Conservation (phyloP, 805 yeast genomes). For the Starmerella vaccinii region DNA sequence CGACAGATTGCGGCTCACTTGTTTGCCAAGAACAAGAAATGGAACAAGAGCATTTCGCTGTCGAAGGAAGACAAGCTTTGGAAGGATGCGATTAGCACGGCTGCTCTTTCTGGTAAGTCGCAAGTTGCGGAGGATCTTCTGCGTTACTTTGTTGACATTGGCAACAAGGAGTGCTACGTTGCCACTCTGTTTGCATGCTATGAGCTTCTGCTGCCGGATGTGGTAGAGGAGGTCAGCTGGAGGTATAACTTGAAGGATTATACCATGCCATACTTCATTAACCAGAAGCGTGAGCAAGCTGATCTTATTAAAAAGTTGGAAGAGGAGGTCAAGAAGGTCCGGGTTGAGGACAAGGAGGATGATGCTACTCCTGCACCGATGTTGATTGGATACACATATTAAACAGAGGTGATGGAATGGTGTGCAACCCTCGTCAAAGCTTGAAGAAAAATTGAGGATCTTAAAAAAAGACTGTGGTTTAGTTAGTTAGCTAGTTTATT, state of each 20-base stretch:
- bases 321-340: constrained; percentile 61
- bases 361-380: constrained; percentile 55
- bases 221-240: constrained; percentile 86
- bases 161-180: constrained; percentile 88
- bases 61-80: constrained; percentile 87
- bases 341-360: constrained; percentile 36
- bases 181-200: constrained; percentile 83
- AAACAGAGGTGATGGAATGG: neutral
- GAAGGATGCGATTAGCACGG: constrained; percentile 90
- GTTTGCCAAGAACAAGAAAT: constrained; percentile 89
- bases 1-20: constrained; percentile 92
- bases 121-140: constrained; percentile 83
- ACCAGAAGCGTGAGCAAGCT: constrained; percentile 70
- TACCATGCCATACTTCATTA: constrained; percentile 85
- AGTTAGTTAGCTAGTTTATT: neutral
- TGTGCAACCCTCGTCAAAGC: neutral
- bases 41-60: constrained; percentile 77
- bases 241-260: constrained; percentile 71
- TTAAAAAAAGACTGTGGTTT: neutral
- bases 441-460: neutral
- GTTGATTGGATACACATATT: constrained; percentile 41
- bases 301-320: constrained; percentile 53
- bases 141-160: constrained; percentile 89
- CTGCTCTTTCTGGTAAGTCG: constrained; percentile 63
- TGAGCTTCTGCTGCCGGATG: constrained; percentile 66